Conservation (phyloP, 345 rosid genomes). For the Sisymbrium altissimum region DNA sequence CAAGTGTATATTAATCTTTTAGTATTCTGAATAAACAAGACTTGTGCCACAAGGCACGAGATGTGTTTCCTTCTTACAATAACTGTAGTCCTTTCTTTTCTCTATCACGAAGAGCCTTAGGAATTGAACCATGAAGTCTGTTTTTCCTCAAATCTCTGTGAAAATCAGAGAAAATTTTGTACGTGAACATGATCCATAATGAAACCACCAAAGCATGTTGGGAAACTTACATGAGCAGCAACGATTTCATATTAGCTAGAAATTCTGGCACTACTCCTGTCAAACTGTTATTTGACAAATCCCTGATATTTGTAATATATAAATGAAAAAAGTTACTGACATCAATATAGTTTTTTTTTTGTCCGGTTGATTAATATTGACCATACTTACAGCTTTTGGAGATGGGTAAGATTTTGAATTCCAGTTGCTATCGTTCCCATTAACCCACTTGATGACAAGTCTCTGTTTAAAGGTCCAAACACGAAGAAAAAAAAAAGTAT, state of each 20-base stretch:
- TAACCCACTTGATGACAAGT: conserved; percentile 36
- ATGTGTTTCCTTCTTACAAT: neutral
- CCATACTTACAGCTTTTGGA: conserved; percentile 35
- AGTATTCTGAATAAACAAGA: neutral
- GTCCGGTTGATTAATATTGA: too few species aligned
- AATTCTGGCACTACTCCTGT: conserved; percentile 40
- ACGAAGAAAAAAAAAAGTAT: neutral
- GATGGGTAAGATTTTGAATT: conserved; percentile 25
- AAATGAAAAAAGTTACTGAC: neutral
- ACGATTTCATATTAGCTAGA: conserved; percentile 36
- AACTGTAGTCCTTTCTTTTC: neutral
- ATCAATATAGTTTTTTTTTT: neutral
- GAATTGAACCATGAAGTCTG: conserved; percentile 28
- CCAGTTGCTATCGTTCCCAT: conserved; percentile 19
- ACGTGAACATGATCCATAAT: neutral
- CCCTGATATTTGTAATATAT: conserved; percentile 23
- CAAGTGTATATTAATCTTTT: neutral
- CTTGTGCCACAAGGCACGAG: neutral
- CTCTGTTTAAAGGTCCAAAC: neutral
- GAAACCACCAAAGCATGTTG: neutral
- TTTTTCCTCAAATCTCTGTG: conserved; percentile 38
- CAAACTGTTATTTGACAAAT: conserved; percentile 45
- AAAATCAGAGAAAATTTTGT: neutral
- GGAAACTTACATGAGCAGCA: conserved; percentile 22
- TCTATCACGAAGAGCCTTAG: conserved; percentile 32